A percentile compares a stretch with the other conserved stretches of the same genome.
Conservation (phyloP, 2,329 filamentous ascomycete species). For the Simplicillium aogashimaense region DNA sequence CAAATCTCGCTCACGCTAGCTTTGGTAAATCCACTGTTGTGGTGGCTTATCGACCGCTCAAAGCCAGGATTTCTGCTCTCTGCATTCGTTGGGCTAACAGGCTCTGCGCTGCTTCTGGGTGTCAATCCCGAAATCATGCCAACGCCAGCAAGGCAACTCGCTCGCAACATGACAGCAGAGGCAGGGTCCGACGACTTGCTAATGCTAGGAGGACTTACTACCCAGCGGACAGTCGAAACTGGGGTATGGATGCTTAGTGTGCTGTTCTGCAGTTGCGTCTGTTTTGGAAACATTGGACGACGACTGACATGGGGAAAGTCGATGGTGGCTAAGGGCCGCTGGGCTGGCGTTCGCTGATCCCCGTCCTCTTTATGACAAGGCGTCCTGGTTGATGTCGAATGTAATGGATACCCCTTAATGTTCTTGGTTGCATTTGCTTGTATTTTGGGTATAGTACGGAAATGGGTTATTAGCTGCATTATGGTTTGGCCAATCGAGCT, state of each 20-base stretch:
- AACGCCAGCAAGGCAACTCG: conserved; percentile 13
- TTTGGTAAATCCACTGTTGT: conserved; percentile 84
- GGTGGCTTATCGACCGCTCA: conserved; percentile 93
- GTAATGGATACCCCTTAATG: too few relatives aligned
- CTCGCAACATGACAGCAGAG: conserved; percentile 41
- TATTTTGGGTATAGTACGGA: too few relatives aligned
- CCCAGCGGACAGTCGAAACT: conserved; percentile 56
- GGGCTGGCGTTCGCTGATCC: conserved; percentile 29
- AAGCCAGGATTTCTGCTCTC: conserved; percentile 76
- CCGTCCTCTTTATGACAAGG: too few relatives aligned
- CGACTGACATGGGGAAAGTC: conserved; percentile 51
- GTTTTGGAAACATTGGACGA: conserved; percentile 91
- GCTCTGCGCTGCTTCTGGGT: not conserved
- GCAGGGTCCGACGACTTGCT: conserved; percentile 10
- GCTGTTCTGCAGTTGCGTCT: conserved; percentile 87
- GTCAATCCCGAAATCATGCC: not conserved
- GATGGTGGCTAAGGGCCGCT: conserved; percentile 31
- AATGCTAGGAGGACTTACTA: conserved; percentile 45
- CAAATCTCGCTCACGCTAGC: conserved; percentile 85
- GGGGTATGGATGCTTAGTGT: conserved; percentile 89
- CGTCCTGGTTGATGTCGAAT: too few relatives aligned
- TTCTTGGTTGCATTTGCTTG: too few relatives aligned
- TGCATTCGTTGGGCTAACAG: conserved; percentile 17
- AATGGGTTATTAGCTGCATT: too few relatives aligned
- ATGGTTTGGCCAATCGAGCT: too few relatives aligned